Conservation (phyloP, 2,329 filamentous ascomycete genomes). For the Paracoccidioides brasiliensis region DNA sequence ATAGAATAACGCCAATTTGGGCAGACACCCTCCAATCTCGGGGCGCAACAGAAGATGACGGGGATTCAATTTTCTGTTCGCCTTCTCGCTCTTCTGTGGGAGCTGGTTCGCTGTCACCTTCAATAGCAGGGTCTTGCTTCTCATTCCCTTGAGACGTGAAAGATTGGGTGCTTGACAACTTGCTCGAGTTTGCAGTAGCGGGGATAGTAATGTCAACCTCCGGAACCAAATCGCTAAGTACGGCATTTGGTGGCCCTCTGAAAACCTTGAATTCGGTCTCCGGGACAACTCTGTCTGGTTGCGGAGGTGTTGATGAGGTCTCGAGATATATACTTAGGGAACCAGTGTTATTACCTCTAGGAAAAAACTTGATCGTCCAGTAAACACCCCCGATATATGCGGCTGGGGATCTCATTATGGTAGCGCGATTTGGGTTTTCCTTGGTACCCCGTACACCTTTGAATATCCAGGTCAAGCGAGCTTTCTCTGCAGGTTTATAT, state of each 20-base stretch:
- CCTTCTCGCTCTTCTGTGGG: not conserved
- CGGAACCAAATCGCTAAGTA: conserved; percentile 20
- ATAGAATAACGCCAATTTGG: conserved; percentile 48
- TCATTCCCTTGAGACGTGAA: conserved; percentile 5
- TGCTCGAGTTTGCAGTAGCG: conserved; percentile 17
- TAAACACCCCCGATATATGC: conserved; percentile 46
- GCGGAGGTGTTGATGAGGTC: conserved; percentile 40
- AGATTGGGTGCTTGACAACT: conserved; percentile 10
- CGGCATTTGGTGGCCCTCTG: conserved; percentile 24
- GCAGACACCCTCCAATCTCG: conserved; percentile 39
- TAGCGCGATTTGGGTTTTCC: conserved; percentile 45
- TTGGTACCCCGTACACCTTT: conserved; percentile 47
- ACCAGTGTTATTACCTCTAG: conserved; percentile 45
- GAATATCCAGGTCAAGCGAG: conserved; percentile 46
- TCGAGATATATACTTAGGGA: conserved; percentile 50
- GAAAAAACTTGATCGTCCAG: conserved; percentile 55
- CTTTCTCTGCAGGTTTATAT: conserved; percentile 39
- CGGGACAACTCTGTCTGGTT: conserved; percentile 23
- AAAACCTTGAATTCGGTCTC: conserved; percentile 31
- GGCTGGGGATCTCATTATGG: conserved; percentile 45
- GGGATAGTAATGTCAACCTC: conserved; percentile 22
- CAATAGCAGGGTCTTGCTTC: conserved; percentile 4
- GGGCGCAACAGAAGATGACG: conserved; percentile 4
- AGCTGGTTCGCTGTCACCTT: conserved; percentile 5
- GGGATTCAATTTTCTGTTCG: conserved; percentile 7